Base-by-base conservation (phyloP, 495 filamentous ascomycete species). In the Hypoxylon trugodes region DNA sequence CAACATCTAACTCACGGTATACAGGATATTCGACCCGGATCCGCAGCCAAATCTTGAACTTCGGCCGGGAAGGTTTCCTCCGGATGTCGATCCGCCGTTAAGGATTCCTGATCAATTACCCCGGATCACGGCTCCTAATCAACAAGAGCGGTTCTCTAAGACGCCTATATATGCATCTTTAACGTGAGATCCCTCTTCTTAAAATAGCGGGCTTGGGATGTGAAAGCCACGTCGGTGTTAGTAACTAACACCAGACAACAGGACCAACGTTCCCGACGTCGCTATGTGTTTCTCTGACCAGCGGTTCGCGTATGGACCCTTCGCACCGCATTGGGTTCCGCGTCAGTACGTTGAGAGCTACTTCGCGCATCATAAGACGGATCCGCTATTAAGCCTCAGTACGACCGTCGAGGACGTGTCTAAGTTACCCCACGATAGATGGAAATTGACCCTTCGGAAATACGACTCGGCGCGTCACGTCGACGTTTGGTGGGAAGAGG, bases 251-350 rank as follows among this genome's bases (percentile, higher is more conserved):
- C 13, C n/a, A 2, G 6, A 26, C 19, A 1, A 6, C 37, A 81
- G 79, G 24, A 82, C 81, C 15, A 83, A 83, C 52, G 79, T 82
- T 0, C 81, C 79, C 10, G 73, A 75, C 13, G 78, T 82, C 25
- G 81, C 79, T 51, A 83, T 83, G 81, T 76, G 66, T 37, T 80
- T 81, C 38, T 82, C 81, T 3, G 79, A 82, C 49, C 8, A 57
- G 15, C 73, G 70, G 1, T 84, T 84, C 50, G 65, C 80, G 6
- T 82, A 81, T 55, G 80, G 81, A 1, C 80, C 81, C 6, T 82
- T 84, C 69, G 74, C 74, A 12, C 79, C 80, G 0, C 79, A 84
- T 51, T 71, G 77, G 42, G 65, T 84, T 9, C 76, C 81, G 0
- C 72, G 73, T 4, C 79, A 80, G 63, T 84, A 82, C 40, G 65